Evolutionary conservation across 345 rosid species (phyloP).

Genomic region (Carallia brachiata): DNA sequence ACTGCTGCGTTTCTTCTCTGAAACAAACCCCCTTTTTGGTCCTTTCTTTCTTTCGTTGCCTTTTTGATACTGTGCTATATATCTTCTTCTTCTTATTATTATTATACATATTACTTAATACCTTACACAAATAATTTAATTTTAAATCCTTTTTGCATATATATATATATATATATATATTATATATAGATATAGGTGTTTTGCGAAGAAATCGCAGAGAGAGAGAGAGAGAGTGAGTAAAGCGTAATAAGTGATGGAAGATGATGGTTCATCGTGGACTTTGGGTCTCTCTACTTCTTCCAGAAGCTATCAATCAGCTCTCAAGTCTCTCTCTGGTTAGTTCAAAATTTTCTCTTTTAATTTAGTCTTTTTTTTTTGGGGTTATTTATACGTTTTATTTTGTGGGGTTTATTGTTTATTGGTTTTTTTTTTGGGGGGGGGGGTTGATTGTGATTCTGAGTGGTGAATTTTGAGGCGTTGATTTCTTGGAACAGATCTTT

Average conservation of each 20-base stretch:
- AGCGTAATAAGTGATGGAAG: slow-evolving; percentile 15
- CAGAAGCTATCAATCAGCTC: slow-evolving; percentile 29
- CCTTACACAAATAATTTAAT: background rate
- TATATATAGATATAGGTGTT: too few relatives aligned
- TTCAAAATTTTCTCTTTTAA: background rate
- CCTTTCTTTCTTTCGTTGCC: background rate
- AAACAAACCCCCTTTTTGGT: background rate
- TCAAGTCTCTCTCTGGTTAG: slow-evolving; percentile 15
- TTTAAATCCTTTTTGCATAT: background rate
- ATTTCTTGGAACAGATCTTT: slow-evolving; percentile 28
- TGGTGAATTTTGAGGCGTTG: slow-evolving; percentile 2
- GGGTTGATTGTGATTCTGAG: background rate
- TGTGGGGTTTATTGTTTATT: background rate
- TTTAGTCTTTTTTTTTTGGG: background rate
- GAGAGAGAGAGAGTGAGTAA: background rate
- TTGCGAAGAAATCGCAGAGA: too few relatives aligned
- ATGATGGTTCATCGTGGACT: slow-evolving; percentile 15
- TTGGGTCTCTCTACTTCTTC: slow-evolving; percentile 20
- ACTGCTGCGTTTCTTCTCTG: background rate
- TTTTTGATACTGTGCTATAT: background rate
- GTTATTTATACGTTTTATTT: background rate
- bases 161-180: too few relatives aligned
- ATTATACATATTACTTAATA: background rate
- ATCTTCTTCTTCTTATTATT: too few relatives aligned
- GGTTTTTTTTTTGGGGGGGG: background rate